Evolutionary conservation across 2,329 filamentous ascomycete genomes (phyloP).

Genomic region (Exutisphaerella laricina): DNA sequence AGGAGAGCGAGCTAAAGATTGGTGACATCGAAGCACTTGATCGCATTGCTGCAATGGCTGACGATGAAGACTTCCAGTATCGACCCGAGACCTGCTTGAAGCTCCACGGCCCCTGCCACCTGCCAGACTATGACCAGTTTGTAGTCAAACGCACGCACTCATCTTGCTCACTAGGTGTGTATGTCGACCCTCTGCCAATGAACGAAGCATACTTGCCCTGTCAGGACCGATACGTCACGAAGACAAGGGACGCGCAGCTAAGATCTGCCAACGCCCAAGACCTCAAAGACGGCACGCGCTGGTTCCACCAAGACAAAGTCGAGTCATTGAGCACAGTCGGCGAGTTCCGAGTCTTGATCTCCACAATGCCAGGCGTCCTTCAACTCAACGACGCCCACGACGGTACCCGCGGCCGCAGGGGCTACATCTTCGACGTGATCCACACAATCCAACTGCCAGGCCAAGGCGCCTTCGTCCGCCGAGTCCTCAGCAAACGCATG

Average conservation of each 20-base stretch:
- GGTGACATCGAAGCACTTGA: constrained; percentile 9
- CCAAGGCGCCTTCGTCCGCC: neutral
- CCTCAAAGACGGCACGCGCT: neutral
- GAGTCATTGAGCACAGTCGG: constrained; percentile 1
- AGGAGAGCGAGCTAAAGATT: constrained; percentile 9
- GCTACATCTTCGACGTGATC: constrained; percentile 8
- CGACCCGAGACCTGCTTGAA: constrained; percentile 8
- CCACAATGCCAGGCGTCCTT: constrained; percentile 1
- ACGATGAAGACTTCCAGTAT: neutral
- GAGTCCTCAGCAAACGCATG: neutral
- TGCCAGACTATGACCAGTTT: neutral
- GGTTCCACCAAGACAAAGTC: constrained; percentile 10
- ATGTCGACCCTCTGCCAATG: neutral
- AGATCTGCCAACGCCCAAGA: too few species aligned
- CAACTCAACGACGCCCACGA: neutral
- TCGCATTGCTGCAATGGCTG: neutral
- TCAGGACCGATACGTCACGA: neutral
- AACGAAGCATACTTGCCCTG: neutral
- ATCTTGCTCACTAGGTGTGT: neutral
- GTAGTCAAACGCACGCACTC: constrained; percentile 3
- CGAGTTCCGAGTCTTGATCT: constrained; percentile 8
- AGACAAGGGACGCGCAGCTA: neutral
- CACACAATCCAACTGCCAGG: constrained; percentile 5
- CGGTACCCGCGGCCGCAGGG: constrained; percentile 1
- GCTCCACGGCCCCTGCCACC: neutral